Evolutionary conservation across 75 land plant species (phyloP).

Genomic region (Azolla pinnata): DNA sequence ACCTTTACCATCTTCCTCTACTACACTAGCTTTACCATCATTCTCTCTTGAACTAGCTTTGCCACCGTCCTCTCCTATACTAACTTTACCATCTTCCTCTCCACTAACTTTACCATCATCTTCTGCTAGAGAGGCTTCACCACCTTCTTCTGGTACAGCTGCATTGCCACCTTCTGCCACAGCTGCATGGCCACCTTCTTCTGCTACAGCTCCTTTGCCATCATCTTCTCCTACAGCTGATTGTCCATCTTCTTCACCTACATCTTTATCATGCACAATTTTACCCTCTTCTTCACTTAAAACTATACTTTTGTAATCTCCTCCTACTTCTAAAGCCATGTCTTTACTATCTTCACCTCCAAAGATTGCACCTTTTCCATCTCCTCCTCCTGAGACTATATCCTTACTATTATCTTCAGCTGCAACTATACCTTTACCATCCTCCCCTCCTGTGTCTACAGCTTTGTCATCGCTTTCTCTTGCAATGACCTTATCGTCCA

Average conservation of each 20-base stretch:
- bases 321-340: too few relatives aligned
- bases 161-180: not conserved
- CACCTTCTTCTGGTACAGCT: not conserved
- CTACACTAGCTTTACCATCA: conserved; percentile 8
- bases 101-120: not conserved
- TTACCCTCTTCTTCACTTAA: not conserved
- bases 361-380: too few relatives aligned
- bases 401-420: too few relatives aligned
- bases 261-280: conserved; percentile 15
- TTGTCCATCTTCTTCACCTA: conserved; percentile 11
- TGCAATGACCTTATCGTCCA: too few relatives aligned
- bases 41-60: conserved; percentile 11
- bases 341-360: too few relatives aligned
- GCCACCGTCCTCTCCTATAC: conserved; percentile 2
- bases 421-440: too few relatives aligned
- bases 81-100: not conserved
- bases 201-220: not conserved
- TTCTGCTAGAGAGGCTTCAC: not conserved
- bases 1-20: not conserved
- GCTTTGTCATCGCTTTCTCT: too few relatives aligned
- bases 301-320: not conserved
- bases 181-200: not conserved
- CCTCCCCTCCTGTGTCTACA: conserved; percentile 7
- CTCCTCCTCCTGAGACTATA: too few relatives aligned
- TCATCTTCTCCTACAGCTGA: not conserved